These are phyloP conservation scores for Aspergillus sp. DNA, from an alignment of 2,329 filamentous ascomycete genomes.

Conservation along the genomic window DNA sequence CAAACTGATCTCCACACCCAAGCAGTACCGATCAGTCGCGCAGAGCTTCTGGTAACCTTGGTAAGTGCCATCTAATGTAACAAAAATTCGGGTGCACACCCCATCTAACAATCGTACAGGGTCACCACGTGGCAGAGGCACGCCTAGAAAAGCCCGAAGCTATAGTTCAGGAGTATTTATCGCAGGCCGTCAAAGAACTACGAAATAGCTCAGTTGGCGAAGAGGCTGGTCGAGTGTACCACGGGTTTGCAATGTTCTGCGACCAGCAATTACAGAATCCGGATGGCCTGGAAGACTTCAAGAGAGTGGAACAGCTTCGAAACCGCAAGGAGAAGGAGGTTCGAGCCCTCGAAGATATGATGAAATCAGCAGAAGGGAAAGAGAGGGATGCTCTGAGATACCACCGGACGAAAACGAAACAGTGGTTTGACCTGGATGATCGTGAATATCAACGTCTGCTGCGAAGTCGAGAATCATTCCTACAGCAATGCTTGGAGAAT, in stretches of 20 bases:
- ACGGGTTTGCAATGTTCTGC: constrained; percentile 93
- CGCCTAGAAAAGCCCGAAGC: constrained; percentile 85
- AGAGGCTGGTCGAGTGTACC: constrained; percentile 84
- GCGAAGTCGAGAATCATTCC: constrained; percentile 73
- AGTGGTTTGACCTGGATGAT: constrained; percentile 88
- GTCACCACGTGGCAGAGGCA: constrained; percentile 84
- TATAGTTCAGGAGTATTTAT: constrained; percentile 83
- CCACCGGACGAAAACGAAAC: constrained; percentile 70
- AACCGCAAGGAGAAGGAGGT: constrained; percentile 81
- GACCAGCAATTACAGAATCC: constrained; percentile 89
- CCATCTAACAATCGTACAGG: constrained; percentile 43
- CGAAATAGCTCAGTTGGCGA: constrained; percentile 65
- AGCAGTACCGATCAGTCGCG: constrained; percentile 67
- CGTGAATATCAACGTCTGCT: constrained; percentile 79
- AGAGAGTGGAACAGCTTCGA: constrained; percentile 73
- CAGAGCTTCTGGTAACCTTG: constrained; percentile 81
- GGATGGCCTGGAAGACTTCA: constrained; percentile 80
- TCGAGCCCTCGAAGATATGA: constrained; percentile 64
- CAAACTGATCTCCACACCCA: constrained; percentile 65
- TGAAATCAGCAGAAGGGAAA: constrained; percentile 48
- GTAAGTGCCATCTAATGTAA: constrained; percentile 37
- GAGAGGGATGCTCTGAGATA: constrained; percentile 59
- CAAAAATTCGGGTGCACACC: background rate
- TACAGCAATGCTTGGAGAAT: constrained; percentile 88
- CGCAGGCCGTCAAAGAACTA: constrained; percentile 79